Evolutionary conservation across 352 stramenopile genomes (phyloP).

Genomic region (Pythium volutum): DNA sequence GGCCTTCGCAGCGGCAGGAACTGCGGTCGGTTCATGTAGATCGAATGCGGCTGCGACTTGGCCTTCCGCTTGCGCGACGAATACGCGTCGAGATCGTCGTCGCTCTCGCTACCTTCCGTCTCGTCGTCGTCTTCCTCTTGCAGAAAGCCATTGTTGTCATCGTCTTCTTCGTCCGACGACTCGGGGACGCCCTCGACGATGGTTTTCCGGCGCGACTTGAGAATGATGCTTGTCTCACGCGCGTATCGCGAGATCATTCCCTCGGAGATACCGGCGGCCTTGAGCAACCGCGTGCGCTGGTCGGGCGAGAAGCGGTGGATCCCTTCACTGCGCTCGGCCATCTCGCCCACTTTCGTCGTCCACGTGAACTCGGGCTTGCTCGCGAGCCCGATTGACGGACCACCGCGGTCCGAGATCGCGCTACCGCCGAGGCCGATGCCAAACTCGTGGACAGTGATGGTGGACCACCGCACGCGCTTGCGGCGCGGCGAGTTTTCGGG

Average conservation of each 20-base stretch:
- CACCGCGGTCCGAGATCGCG: conserved; percentile 35
- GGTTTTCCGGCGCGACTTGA: conserved; percentile 34
- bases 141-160: conserved; percentile 12
- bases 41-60: conserved; percentile 38
- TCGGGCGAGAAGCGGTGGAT: conserved; percentile 43
- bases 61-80: conserved; percentile 47
- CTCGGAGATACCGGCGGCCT: conserved; percentile 32
- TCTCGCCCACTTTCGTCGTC: conserved; percentile 46
- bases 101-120: conserved; percentile 15
- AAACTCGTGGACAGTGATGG: conserved; percentile 50
- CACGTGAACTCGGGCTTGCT: conserved; percentile 48
- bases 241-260: conserved; percentile 44
- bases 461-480: conserved; percentile 43
- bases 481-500: conserved; percentile 6
- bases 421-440: conserved; percentile 41
- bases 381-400: conserved; percentile 38
- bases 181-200: conserved; percentile 26
- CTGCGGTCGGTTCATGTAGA: conserved; percentile 38
- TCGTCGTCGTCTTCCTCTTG: conserved; percentile 15
- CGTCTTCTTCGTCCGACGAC: conserved; percentile 29
- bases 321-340: conserved; percentile 44
- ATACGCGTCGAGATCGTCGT: conserved; percentile 22
- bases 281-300: conserved; percentile 34
- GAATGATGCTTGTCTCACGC: conserved; percentile 47
- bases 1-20: conserved; percentile 46